phyloP scores from a whole-genome alignment of 2,329 filamentous ascomycete genomes.

The Dothiorella sarmentorum region DNA sequence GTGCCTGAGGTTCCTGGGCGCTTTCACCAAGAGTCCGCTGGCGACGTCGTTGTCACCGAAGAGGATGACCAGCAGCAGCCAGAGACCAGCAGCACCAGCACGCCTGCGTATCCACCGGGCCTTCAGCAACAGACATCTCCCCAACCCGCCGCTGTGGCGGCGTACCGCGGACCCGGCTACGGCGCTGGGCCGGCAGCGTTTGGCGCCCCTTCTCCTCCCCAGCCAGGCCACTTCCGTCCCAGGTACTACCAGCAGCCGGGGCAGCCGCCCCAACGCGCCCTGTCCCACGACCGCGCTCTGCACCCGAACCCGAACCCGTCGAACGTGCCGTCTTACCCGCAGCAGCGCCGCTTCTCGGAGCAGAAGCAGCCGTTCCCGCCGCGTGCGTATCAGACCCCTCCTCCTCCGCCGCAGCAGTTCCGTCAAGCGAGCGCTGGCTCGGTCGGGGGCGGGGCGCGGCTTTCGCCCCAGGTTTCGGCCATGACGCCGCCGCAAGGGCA shows the following conservation, averaged over 20 bases:
- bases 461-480: conserved; percentile 7
- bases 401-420: neutral
- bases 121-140: neutral
- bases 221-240: neutral
- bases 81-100: too few species aligned
- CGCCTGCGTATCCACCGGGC: neutral
- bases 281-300: conserved; percentile 1
- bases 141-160: too few species aligned
- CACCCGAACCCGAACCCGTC: neutral
- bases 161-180: neutral
- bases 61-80: neutral
- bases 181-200: neutral
- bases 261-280: neutral
- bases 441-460: neutral
- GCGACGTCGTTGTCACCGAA: too few species aligned
- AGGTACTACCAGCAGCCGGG: neutral
- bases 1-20: neutral
- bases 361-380: conserved; percentile 2
- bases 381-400: conserved; percentile 1
- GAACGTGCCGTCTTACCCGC: neutral
- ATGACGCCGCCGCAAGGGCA: neutral
- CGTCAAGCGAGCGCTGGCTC: neutral
- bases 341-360: conserved; percentile 8
- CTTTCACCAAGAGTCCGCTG: too few species aligned
- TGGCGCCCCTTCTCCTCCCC: neutral